Evolutionary conservation across 106 monocot species (phyloP), one percentile per base, ranked within the genome.

Genomic region (Dendrobium chrysotoxum): DNA sequence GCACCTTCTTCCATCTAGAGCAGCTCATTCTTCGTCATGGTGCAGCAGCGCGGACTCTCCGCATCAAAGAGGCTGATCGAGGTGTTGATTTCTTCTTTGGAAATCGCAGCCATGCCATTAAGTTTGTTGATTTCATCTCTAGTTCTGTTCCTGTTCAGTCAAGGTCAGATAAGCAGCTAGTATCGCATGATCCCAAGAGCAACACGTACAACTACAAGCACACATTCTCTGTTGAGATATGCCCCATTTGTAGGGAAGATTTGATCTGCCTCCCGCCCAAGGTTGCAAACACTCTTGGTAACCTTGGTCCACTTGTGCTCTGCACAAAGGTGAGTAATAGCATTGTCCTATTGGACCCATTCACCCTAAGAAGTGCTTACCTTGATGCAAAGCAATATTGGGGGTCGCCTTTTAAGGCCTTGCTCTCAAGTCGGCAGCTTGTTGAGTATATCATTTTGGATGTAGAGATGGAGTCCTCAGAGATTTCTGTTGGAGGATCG

Each of bases 1-100:
- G 93, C 64, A 96, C 93, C 41, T 96, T 96, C 88, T 89, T 96
- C 78, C 90, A 81, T 76, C 84, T 96, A 46, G 96, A 96, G 84
- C 96, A 96, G 72, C 90, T 91, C 58, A 85, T 94, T 79, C 88
- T 97, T 57, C 88, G 86, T 77, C 96, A 97, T 64, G 85, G 88
- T 31, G 92, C 87, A 12, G 96, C 96, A 35, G 72, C 83, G 38
- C 92, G 82, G 53, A 89, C 96, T 10, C 75, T 91, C 53, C 86
- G 89, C 47, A 91, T 96, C 53, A 88, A 88, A 64, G 88, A 91
- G n/a, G 83, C 88, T n/a, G 81, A 88, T 12, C 82, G 86, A 18
- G 93, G 93, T 39, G 80, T 96, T 12, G 96, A 96, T 67, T 93
- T 96, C 77, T 93, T 89, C 91, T 93, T 93, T 76, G 81, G 78